Percentiles rank a stretch among this genome's conserved stretches.
phyloP scores from a whole-genome alignment of 2,329 filamentous ascomycete genomes.

The Dactylellina drechsleri region DNA sequence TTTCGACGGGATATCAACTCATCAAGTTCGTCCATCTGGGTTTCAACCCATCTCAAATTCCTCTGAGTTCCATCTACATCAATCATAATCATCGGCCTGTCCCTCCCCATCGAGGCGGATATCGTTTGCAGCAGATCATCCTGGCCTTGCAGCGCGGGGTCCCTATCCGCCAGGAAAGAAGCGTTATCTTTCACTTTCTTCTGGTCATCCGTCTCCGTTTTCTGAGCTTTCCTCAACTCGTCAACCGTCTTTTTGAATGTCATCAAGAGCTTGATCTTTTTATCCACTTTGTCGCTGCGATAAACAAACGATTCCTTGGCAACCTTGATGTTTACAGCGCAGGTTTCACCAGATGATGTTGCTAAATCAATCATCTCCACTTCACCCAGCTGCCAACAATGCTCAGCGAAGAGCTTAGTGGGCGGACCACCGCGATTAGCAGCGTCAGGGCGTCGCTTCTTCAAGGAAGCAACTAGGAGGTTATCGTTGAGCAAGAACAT shows the following conservation, averaged over 20 bases:
- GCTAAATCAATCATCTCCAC: conserved; percentile 88
- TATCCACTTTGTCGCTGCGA: conserved; percentile 84
- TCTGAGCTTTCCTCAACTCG: conserved; percentile 83
- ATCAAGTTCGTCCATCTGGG: conserved; percentile 93
- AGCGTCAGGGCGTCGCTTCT: conserved; percentile 87
- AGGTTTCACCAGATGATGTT: conserved; percentile 71
- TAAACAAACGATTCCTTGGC: conserved; percentile 95
- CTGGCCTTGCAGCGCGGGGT: conserved; percentile 79
- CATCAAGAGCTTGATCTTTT: conserved; percentile 82
- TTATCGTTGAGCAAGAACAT: conserved; percentile 95
- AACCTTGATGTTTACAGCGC: conserved; percentile 89
- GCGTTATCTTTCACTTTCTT: conserved; percentile 86
- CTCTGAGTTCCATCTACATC: conserved; percentile 97
- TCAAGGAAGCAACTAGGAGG: conserved; percentile 86
- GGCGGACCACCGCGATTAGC: conserved; percentile 66
- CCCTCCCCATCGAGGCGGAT: conserved; percentile 75
- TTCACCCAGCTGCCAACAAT: conserved; percentile 92
- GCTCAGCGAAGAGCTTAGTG: conserved; percentile 87
- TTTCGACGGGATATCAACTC: conserved; percentile 92
- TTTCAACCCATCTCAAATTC: conserved; percentile 93
- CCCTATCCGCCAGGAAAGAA: conserved; percentile 83
- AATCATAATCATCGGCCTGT: conserved; percentile 78
- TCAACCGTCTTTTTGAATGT: conserved; percentile 94
- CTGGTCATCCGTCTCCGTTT: conserved; percentile 86
- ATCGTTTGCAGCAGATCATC: conserved; percentile 81